Evolutionary conservation across 306 rosid genomes (phyloP), one percentile per base, ranked within the genome.

Genomic region (Myrica gale): DNA sequence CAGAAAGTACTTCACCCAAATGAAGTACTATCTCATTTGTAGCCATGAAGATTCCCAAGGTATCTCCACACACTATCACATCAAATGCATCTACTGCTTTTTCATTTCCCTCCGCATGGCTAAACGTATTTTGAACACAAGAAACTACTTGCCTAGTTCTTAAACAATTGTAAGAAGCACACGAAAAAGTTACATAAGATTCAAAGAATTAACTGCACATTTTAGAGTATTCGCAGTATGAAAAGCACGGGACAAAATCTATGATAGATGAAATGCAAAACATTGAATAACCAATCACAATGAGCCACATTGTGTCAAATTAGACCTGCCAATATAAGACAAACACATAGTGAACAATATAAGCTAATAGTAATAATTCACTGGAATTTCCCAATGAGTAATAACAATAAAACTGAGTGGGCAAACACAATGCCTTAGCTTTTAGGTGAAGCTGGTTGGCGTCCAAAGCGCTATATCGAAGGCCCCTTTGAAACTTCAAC

Each of bases 31-130:
- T n/a, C n/a, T n/a, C n/a, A n/a, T n/a, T 92, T 26, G 97, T 95
- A 68, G 98, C 93, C 60, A 95, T 87, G 89, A 95, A 95, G 71
- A 95, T 87, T 76, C 98, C 97, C 60, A 95, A 84, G 71, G 98
- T 95, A 56, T 97, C 98, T 74, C 97, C 97, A 86, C 98, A 93
- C 17, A 93, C 93, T 43, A 93, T 39, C 81, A 93, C 97, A 85
- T 93, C 97, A 70, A 83, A 93, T 52, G 84, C 83, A 69, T 86
- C 92, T 46, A 85, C 83, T 54, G 78, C 87, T 74, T 88, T 90
- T 70, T 79, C 82, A 56, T 86, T 81, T n/a, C 80, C 54, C 72
- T 74, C 90, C 66, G 97, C 87, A 19, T 76, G 53, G 66, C 68
- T 43, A 81, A 85, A 87, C 50, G 47, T 52, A 75, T 85, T 88